Percentiles rank a stretch among this genome's conserved stretches.
Evolutionary conservation across 148 eudicot genomes (phyloP).

Genomic region (Nyssa sinensis): DNA sequence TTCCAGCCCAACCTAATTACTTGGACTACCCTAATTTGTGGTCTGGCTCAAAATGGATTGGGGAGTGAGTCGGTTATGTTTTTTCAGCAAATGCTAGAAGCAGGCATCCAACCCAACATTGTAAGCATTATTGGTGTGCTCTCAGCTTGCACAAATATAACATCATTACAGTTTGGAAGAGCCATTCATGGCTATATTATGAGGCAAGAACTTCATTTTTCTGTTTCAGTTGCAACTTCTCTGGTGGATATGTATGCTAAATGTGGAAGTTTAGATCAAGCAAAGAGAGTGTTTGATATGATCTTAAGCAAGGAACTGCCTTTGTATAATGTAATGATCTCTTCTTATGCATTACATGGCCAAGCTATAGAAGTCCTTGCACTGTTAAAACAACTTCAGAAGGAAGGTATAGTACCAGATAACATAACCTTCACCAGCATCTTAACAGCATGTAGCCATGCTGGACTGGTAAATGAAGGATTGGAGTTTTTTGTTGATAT

Average conservation of each 20-base stretch:
- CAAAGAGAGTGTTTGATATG: conserved; percentile 34
- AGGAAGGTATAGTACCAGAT: conserved; percentile 38
- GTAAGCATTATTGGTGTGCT: conserved; percentile 35
- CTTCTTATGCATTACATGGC: conserved; percentile 37
- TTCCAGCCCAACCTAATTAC: conserved; percentile 43
- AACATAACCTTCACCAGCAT: conserved; percentile 46
- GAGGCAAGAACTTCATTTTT: conserved; percentile 19
- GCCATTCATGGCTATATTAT: conserved; percentile 41
- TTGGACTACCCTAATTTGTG: conserved; percentile 45
- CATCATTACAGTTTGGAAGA: conserved; percentile 37
- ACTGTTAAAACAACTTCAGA: conserved; percentile 30
- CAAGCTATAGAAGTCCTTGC: conserved; percentile 38
- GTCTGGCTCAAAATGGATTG: conserved; percentile 43
- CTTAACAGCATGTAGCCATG: conserved; percentile 45
- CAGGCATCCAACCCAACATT: conserved; percentile 35
- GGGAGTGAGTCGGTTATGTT: conserved; percentile 28
- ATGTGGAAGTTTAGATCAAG: conserved; percentile 43
- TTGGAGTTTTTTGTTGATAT: conserved; percentile 32
- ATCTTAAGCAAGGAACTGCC: conserved; percentile 25
- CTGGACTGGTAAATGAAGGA: conserved; percentile 37
- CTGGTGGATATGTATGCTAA: conserved; percentile 55
- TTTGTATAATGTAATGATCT: conserved; percentile 27
- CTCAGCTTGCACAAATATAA: conserved; percentile 35
- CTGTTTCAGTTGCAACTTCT: conserved; percentile 38
- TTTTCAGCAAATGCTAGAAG: conserved; percentile 40